These are phyloP conservation scores for Scutellaria baicalensis DNA, from an alignment of 257 asterid genomes.

Conservation along the genomic window DNA sequence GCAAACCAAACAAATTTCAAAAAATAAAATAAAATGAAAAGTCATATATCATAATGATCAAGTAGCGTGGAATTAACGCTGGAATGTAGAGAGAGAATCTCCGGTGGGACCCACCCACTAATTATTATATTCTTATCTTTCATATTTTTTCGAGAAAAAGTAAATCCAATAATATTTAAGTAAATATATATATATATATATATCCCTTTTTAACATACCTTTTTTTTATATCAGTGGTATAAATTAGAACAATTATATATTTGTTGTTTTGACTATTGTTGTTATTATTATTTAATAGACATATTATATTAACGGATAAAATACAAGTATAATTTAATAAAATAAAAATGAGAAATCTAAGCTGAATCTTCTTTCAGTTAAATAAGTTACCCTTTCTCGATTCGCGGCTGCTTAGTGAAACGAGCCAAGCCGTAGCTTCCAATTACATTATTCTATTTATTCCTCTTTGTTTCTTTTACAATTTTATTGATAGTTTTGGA, in stretches of 20 bases:
- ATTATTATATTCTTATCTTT: conserved; percentile 12
- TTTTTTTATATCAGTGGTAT: too few species aligned
- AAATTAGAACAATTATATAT: too few species aligned
- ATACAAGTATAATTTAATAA: too few species aligned
- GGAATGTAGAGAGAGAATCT: conserved; percentile 19
- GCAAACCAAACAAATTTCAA: conserved; percentile 16
- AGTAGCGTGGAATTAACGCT: conserved; percentile 29
- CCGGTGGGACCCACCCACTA: conserved; percentile 12
- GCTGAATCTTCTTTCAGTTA: neutral
- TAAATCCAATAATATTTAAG: neutral
- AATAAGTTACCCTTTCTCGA: neutral
- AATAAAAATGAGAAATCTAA: too few species aligned
- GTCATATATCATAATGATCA: conserved; percentile 4
- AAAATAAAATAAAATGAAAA: neutral
- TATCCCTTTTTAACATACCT: too few species aligned
- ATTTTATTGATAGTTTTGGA: too few species aligned
- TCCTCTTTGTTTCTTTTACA: neutral
- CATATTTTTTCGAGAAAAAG: neutral
- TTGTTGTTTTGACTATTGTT: too few species aligned
- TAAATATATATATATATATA: neutral
- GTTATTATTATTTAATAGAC: too few species aligned
- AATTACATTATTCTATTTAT: neutral
- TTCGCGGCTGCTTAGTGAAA: conserved; percentile 1
- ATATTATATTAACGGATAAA: too few species aligned
- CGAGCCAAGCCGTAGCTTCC: neutral